Percentiles rank a stretch among this genome's conserved stretches.
Evolutionary conservation across 2,329 filamentous ascomycete genomes (phyloP).

Genomic region (Xylariaceae sp.): DNA sequence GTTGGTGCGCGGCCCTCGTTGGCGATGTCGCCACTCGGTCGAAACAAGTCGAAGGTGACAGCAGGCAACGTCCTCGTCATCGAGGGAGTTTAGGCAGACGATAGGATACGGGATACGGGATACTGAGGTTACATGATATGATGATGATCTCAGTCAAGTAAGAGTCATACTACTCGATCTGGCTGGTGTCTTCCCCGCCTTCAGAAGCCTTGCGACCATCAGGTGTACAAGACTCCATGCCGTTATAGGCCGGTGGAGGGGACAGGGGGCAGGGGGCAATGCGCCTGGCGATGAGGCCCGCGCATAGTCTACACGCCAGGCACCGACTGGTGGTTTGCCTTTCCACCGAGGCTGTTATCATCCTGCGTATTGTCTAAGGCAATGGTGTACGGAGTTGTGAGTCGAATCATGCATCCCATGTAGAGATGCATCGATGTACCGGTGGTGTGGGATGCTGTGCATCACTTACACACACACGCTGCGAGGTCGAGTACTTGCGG

Average conservation of each 20-base stretch:
- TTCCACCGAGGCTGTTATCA: no score
- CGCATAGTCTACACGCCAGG: slow-evolving; percentile 8
- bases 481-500: background rate
- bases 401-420: background rate
- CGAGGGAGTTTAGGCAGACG: background rate
- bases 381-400: background rate
- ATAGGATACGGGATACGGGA: background rate
- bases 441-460: background rate
- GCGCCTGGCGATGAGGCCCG: background rate
- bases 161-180: slow-evolving; percentile 5
- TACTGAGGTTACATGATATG: background rate
- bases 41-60: background rate
- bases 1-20: background rate
- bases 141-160: slow-evolving; percentile 8
- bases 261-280: slow-evolving; percentile 9
- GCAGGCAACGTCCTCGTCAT: background rate
- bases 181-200: slow-evolving; percentile 9
- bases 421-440: background rate
- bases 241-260: slow-evolving; percentile 16
- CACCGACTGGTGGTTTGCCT: background rate
- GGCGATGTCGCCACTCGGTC: background rate
- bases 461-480: background rate
- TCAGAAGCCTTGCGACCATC: slow-evolving; percentile 5
- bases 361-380: background rate
- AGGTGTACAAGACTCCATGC: slow-evolving; percentile 17